A percentile compares a stretch with the other conserved stretches of the same genome.
phyloP scores from a whole-genome alignment of 345 rosid species.

The Eucalyptus polybractea region DNA sequence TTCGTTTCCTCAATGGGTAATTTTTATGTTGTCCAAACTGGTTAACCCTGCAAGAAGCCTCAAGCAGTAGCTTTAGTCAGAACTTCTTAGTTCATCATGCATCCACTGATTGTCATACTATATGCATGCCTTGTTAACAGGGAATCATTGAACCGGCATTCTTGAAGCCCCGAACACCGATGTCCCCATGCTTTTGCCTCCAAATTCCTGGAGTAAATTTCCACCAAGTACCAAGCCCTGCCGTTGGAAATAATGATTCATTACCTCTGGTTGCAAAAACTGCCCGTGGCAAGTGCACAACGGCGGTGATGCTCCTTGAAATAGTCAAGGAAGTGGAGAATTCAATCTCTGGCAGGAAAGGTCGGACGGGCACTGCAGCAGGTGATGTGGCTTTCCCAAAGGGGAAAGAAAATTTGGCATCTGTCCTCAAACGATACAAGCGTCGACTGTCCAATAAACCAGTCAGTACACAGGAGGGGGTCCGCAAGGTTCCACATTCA shows the following conservation, averaged over 20 bases:
- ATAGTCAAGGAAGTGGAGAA: slow-evolving; percentile 80
- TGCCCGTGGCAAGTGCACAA: slow-evolving; percentile 75
- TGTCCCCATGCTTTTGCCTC: slow-evolving; percentile 82
- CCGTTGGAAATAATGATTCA: slow-evolving; percentile 55
- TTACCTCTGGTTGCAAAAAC: slow-evolving; percentile 64
- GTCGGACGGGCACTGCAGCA: slow-evolving; percentile 87
- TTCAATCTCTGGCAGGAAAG: slow-evolving; percentile 86
- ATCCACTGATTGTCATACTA: neutral
- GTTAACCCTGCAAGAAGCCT: neutral
- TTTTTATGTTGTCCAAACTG: neutral
- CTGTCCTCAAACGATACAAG: slow-evolving; percentile 93
- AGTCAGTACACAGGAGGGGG: slow-evolving; percentile 12
- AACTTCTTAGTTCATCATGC: neutral
- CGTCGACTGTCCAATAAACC: slow-evolving; percentile 64
- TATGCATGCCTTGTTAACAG: slow-evolving; percentile 18
- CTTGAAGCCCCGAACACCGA: slow-evolving; percentile 56
- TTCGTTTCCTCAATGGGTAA: neutral
- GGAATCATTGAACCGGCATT: slow-evolving; percentile 84
- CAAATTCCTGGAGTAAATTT: slow-evolving; percentile 32
- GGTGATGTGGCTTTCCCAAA: slow-evolving; percentile 96
- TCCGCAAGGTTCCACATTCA: slow-evolving; percentile 16
- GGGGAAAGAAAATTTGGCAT: slow-evolving; percentile 93
- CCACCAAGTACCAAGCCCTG: slow-evolving; percentile 37
- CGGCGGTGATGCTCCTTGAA: slow-evolving; percentile 50
- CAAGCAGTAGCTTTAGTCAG: neutral